Evolutionary conservation across 768 basidiomycete genomes (phyloP).

Genomic region (Hemileccinum impolitum): DNA sequence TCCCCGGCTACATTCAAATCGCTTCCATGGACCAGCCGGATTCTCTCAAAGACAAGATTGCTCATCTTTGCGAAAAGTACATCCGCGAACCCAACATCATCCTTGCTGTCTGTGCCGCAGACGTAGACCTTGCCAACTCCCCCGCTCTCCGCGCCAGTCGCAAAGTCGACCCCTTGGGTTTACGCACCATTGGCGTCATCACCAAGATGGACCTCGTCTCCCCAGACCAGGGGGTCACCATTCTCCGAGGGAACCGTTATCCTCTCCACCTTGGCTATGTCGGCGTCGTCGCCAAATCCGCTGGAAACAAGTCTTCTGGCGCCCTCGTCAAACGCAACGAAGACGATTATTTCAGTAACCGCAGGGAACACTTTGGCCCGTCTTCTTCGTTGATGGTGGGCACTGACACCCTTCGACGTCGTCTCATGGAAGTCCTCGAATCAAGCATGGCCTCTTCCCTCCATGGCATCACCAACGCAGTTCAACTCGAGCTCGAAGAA

Average conservation of each 20-base stretch:
- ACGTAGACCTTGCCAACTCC: slow-evolving; percentile 97
- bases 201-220: slow-evolving; percentile 99
- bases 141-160: slow-evolving; percentile 92
- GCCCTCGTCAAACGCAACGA: slow-evolving; percentile 56
- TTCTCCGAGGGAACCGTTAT: slow-evolving; percentile 87
- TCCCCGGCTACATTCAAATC: slow-evolving; percentile 97
- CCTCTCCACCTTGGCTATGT: slow-evolving; percentile 98
- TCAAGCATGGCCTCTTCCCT: slow-evolving; percentile 96
- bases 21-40: slow-evolving; percentile 95
- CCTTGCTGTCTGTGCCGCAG: slow-evolving; percentile 97
- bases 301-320: slow-evolving; percentile 51
- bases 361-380: slow-evolving; percentile 59
- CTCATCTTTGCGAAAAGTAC: slow-evolving; percentile 87
- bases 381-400: slow-evolving; percentile 80
- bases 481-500: slow-evolving; percentile 95
- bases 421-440: slow-evolving; percentile 96
- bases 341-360: slow-evolving; percentile 61
- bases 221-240: slow-evolving; percentile 75
- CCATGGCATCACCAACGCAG: slow-evolving; percentile 94
- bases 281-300: slow-evolving; percentile 87
- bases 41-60: slow-evolving; percentile 88
- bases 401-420: slow-evolving; percentile 82
- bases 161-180: slow-evolving; percentile 90
- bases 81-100: slow-evolving; percentile 99
- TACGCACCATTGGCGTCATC: slow-evolving; percentile 94